Evolutionary conservation across 257 asterid species (phyloP), one percentile per base, ranked within the genome.

Genomic region (Solanum tacnaense): DNA sequence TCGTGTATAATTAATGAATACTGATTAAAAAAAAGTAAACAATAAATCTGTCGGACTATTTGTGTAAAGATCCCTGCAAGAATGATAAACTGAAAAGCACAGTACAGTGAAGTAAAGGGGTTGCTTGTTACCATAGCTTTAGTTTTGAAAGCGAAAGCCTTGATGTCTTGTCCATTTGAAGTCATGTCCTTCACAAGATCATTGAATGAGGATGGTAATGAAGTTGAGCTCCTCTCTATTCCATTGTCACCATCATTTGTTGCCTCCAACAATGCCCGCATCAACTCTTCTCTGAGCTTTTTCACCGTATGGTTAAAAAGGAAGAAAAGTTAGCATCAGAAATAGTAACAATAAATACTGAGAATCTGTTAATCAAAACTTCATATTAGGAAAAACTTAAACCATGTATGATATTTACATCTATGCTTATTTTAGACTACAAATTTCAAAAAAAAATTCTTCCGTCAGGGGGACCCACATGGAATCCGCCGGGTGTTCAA

Each of bases 271-370:
- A 96, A 91, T 88, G 98, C 94, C 93, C 89, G 92, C 78, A 94
- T 92, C 95, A 96, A 93, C 94, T 95, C 98, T 92, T 95, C 99
- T 84, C 99, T 96, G 93, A 95, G 94, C 99, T 96, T 93, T 94
- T 94, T 89, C 84, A 90, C 89, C 92, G 60, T 87, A 88, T 27
- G 71, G 20, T 79, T 81, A 87, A 84, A 46, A 85, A 60, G 56
- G 68, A 67, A 82, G 87, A 29, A 35, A 88, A 88, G 84, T 20
- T 15, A 82, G 44, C 86, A 82, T 82, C 70, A 49, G 31, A 82
- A 82, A 49, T 29, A 82, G 18, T 9, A 81, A 78, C 38, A 35
- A 86, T 75, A 52, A 72, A 82, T 18, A 13, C 60, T n/a, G 75
- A 6, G 16, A 52, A 83, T 60, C 78, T 85, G 78, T 6, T 16